These are phyloP conservation scores for Asterophora parasitica DNA, from an alignment of 768 basidiomycete species.

Conservation along the genomic window DNA sequence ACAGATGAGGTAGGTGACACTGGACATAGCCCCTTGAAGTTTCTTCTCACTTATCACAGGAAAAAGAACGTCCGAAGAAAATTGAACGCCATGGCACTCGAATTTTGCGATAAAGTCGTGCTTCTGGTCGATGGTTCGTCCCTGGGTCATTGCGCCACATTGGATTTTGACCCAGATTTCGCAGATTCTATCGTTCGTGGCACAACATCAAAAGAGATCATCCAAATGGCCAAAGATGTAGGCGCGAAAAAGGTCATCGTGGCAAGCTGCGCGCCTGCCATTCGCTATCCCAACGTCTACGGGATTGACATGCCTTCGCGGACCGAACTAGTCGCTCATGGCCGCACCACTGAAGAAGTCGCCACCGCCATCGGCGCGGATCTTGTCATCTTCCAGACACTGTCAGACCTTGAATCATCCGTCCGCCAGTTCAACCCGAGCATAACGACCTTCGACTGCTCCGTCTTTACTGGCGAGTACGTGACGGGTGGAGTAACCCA, in stretches of 20 bases:
- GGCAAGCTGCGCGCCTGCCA: slow-evolving; percentile 96
- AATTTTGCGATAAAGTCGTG: slow-evolving; percentile 89
- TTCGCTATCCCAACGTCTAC: slow-evolving; percentile 93
- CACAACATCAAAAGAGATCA: slow-evolving; percentile 96
- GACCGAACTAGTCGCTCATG: slow-evolving; percentile 86
- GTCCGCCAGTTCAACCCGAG: slow-evolving; percentile 80
- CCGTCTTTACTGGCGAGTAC: slow-evolving; percentile 96
- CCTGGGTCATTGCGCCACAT: not conserved
- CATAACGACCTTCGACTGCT: slow-evolving; percentile 86
- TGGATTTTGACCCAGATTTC: not conserved
- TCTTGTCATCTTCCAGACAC: slow-evolving; percentile 91
- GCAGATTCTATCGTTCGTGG: slow-evolving; percentile 97
- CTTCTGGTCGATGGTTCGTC: slow-evolving; percentile 88
- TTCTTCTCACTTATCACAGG: slow-evolving; percentile 34
- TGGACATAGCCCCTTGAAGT: not conserved
- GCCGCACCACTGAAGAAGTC: slow-evolving; percentile 65
- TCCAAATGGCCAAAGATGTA: slow-evolving; percentile 99
- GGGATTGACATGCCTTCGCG: slow-evolving; percentile 99
- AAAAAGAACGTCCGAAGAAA: slow-evolving; percentile 93
- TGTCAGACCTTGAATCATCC: slow-evolving; percentile 80
- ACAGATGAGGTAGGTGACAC: slow-evolving; percentile 65
- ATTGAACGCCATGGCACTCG: slow-evolving; percentile 97
- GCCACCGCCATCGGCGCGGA: slow-evolving; percentile 88
- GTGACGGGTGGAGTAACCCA: slow-evolving; percentile 91
- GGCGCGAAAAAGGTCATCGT: slow-evolving; percentile 95